Conservation (phyloP, 2,329 filamentous ascomycete genomes). For the Aquanectria penicillioides region DNA sequence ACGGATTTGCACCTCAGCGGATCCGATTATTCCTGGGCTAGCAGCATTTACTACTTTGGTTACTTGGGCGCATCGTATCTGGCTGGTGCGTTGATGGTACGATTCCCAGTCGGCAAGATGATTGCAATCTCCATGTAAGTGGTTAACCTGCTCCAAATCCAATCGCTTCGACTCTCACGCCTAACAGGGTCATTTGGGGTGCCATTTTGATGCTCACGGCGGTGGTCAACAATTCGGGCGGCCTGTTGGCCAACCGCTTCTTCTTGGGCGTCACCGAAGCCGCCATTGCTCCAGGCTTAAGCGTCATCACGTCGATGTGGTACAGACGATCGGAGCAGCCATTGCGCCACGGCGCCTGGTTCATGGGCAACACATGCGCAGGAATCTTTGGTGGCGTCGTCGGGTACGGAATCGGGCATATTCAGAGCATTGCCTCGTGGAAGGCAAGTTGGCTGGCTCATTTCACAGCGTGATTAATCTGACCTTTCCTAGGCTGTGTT, state of each 20-base stretch:
- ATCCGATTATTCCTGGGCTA: slow-evolving; percentile 62
- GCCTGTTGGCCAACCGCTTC: slow-evolving; percentile 60
- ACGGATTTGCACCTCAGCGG: slow-evolving; percentile 57
- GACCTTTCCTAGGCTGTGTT: slow-evolving; percentile 42
- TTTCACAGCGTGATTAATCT: neutral
- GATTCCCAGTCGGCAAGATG: slow-evolving; percentile 41
- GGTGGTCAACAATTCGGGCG: slow-evolving; percentile 56
- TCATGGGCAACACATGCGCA: slow-evolving; percentile 41
- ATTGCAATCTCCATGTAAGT: slow-evolving; percentile 36
- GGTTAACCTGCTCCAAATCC: too few species aligned
- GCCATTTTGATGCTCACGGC: slow-evolving; percentile 55
- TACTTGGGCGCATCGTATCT: slow-evolving; percentile 52
- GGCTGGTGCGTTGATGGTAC: slow-evolving; percentile 37
- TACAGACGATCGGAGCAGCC: slow-evolving; percentile 50
- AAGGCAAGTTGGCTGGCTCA: neutral
- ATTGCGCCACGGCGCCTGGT: slow-evolving; percentile 33
- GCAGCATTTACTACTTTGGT: slow-evolving; percentile 62
- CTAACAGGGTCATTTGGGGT: slow-evolving; percentile 44
- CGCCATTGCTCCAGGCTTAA: slow-evolving; percentile 62
- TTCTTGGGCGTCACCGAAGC: slow-evolving; percentile 65
- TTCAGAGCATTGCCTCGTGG: slow-evolving; percentile 26
- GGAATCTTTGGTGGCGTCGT: slow-evolving; percentile 41
- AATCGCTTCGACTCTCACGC: neutral
- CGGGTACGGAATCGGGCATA: slow-evolving; percentile 45
- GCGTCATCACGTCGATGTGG: slow-evolving; percentile 64